phyloP scores from a whole-genome alignment of 2,329 filamentous ascomycete genomes.

The Fusarium robinianum region DNA sequence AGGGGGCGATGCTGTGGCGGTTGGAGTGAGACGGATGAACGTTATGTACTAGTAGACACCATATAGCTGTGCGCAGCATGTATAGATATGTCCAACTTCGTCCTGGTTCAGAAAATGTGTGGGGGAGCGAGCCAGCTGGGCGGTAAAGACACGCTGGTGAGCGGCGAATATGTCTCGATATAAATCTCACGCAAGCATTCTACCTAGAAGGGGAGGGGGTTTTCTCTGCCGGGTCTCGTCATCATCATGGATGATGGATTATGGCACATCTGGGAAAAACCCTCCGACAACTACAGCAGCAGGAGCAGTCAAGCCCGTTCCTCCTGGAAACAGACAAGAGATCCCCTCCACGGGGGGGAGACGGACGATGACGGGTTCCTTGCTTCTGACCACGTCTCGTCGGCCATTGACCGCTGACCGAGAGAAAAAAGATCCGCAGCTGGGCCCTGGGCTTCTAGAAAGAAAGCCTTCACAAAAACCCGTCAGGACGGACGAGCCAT shows the following conservation, averaged over 20 bases:
- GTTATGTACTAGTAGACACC: no score
- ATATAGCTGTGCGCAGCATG: constrained; percentile 1
- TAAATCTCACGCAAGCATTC: constrained; percentile 1
- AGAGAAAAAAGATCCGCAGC: no score
- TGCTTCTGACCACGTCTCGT: no score
- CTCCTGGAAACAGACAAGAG: no score
- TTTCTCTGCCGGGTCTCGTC: constrained; percentile 11
- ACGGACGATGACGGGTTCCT: no score
- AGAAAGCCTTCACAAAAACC: no score
- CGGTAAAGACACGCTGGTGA: constrained; percentile 3
- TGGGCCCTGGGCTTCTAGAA: constrained; percentile 29
- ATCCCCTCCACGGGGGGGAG: no score
- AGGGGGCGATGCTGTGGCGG: constrained; percentile 4
- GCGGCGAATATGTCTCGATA: constrained; percentile 5
- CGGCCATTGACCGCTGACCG: no score
- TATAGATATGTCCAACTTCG: constrained; percentile 10
- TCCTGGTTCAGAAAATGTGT: constrained; percentile 3
- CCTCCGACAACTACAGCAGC: no score
- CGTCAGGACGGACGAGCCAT: no score
- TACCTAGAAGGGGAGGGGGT: background rate
- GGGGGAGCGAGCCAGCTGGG: constrained; percentile 10
- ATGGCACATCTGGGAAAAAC: background rate
- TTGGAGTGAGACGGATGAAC: constrained; percentile 20
- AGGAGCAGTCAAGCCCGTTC: no score
- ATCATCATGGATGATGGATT: constrained; percentile 17